A percentile compares a stretch with the other conserved stretches of the same genome.
These are phyloP conservation scores for Alternaria sp. DNA, from an alignment of 2,329 filamentous ascomycete genomes.

Conservation along the genomic window DNA sequence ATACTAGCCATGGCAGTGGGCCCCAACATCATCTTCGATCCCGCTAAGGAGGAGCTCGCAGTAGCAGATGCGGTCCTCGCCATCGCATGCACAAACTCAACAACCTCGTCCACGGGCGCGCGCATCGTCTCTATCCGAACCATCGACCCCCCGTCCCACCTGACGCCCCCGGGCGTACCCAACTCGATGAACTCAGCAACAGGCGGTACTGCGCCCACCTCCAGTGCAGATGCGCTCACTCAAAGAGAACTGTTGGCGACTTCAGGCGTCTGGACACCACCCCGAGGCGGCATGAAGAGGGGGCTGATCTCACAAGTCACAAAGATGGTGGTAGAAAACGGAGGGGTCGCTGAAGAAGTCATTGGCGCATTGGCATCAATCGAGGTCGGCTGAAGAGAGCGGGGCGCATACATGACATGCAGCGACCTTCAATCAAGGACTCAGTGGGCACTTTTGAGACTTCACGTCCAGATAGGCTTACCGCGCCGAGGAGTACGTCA, in stretches of 20 bases:
- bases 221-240: constrained; percentile 50
- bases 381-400: constrained; percentile 53
- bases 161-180: constrained; percentile 57
- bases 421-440: background rate
- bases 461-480: background rate
- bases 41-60: constrained; percentile 86
- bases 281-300: constrained; percentile 81
- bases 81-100: constrained; percentile 69
- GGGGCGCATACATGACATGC: background rate
- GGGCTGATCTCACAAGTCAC: constrained; percentile 75
- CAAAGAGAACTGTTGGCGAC: constrained; percentile 63
- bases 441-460: background rate
- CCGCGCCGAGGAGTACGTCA: background rate
- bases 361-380: constrained; percentile 80
- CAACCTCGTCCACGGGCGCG: constrained; percentile 29
- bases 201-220: constrained; percentile 47
- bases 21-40: constrained; percentile 92
- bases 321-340: constrained; percentile 74
- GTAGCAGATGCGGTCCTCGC: constrained; percentile 90
- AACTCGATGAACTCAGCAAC: constrained; percentile 55
- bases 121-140: constrained; percentile 55
- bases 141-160: constrained; percentile 57
- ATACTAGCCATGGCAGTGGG: constrained; percentile 87
- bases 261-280: constrained; percentile 81
- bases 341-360: constrained; percentile 85